Evolutionary conservation across 2,329 filamentous ascomycete species (phyloP).

Genomic region (Fusarium siculi): DNA sequence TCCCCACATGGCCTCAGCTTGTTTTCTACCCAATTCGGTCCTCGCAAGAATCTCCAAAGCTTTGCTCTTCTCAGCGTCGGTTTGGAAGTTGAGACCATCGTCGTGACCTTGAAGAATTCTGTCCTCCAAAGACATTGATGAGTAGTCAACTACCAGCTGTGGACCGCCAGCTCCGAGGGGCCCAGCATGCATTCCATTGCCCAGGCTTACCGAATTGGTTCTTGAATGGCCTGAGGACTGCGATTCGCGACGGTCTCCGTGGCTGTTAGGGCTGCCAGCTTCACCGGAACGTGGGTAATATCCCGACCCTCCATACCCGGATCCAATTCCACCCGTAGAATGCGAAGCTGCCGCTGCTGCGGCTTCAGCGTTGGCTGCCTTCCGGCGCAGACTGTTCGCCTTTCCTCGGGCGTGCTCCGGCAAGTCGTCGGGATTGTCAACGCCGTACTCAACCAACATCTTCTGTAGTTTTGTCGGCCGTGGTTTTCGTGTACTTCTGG

Average conservation of each 20-base stretch:
- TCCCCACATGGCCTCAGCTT: conserved; percentile 64
- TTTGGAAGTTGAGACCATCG: conserved; percentile 57
- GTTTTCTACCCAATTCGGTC: conserved; percentile 61
- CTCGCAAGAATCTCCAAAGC: conserved; percentile 63
- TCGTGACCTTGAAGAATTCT: conserved; percentile 60
- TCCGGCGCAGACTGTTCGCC: conserved; percentile 77
- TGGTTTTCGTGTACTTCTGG: conserved; percentile 92
- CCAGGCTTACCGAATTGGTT: conserved; percentile 54
- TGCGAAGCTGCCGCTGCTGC: conserved; percentile 51
- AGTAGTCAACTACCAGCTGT: conserved; percentile 54
- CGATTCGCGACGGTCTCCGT: conserved; percentile 42
- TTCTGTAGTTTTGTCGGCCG: conserved; percentile 97
- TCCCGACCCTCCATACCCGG: conserved; percentile 41
- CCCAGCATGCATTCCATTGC: conserved; percentile 54
- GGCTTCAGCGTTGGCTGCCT: conserved; percentile 70
- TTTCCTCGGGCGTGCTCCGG: conserved; percentile 86
- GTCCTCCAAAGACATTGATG: conserved; percentile 60
- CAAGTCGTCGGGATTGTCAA: conserved; percentile 90
- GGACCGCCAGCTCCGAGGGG: conserved; percentile 57
- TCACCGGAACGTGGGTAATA: conserved; percentile 41
- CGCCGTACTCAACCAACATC: conserved; percentile 86
- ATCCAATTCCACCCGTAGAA: conserved; percentile 9
- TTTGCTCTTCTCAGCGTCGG: conserved; percentile 59
- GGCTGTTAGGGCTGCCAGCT: conserved; percentile 38
- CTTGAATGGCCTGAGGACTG: conserved; percentile 44